phyloP scores from a whole-genome alignment of 495 filamentous ascomycete species.

The Penicillium ochrochloron region DNA sequence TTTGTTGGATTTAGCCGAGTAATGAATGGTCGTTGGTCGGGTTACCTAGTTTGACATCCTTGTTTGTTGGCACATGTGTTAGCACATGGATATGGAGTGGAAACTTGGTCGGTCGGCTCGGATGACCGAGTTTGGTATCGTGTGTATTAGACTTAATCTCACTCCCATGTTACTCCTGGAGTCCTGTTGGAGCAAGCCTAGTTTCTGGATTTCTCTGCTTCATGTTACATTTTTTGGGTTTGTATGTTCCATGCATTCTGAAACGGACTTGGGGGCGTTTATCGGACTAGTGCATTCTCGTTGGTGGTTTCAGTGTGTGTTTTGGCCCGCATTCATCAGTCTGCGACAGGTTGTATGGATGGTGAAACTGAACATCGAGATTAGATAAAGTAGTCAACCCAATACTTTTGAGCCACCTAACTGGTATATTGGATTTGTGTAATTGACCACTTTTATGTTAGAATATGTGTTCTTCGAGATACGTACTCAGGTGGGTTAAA shows the following conservation, averaged over 20 bases:
- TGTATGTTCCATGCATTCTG: neutral
- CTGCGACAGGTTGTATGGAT: constrained; percentile 8
- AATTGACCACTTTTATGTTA: no score
- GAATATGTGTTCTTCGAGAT: no score
- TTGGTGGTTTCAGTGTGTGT: constrained; percentile 9
- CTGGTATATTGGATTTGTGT: no score
- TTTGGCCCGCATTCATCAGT: constrained; percentile 9
- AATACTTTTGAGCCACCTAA: constrained; percentile 15
- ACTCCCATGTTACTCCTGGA: neutral
- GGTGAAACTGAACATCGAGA: neutral
- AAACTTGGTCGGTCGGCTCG: neutral
- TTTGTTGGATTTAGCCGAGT: constrained; percentile 3
- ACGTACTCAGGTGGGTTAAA: neutral
- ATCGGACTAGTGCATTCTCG: neutral
- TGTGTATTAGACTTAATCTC: neutral
- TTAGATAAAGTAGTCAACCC: constrained; percentile 36
- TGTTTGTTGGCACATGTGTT: neutral
- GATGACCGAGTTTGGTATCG: neutral
- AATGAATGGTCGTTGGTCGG: no score
- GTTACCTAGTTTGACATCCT: neutral
- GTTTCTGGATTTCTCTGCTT: neutral
- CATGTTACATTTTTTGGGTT: no score
- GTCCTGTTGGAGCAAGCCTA: neutral
- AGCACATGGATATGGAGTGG: neutral
- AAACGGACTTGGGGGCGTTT: constrained; percentile 5